Evolutionary conservation across 208 protist species (phyloP).

Genomic region (Trypanosoma rangeli): DNA sequence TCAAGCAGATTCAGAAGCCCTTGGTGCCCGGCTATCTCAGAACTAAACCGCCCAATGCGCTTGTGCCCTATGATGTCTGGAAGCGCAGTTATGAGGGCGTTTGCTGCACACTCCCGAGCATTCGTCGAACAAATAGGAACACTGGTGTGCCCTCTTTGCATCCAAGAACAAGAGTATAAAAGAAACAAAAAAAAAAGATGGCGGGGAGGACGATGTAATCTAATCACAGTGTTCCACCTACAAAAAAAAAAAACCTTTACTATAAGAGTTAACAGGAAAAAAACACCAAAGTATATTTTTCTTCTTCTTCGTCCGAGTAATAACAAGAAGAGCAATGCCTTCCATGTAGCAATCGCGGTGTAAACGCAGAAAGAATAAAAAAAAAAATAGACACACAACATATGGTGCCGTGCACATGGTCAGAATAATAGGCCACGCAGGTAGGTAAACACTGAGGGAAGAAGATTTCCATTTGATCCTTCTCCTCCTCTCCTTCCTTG

Average conservation of each 20-base stretch:
- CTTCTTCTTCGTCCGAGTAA: not conserved
- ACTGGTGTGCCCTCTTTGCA: not conserved
- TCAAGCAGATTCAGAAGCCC: conserved; percentile 28
- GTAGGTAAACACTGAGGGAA: not conserved
- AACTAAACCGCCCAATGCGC: conserved; percentile 7
- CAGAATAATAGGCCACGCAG: too few species aligned
- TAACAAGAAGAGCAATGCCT: not conserved
- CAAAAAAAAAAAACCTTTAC: not conserved
- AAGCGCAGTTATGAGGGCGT: not conserved
- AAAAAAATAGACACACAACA: too few species aligned
- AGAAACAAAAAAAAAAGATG: not conserved
- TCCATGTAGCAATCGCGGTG: not conserved
- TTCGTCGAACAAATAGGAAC: not conserved
- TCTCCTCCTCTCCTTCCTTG: not conserved
- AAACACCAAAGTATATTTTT: not conserved
- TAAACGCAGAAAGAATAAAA: not conserved
- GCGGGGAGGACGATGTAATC: not conserved
- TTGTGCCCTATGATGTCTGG: conserved; percentile 34
- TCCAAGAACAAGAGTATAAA: conserved; percentile 5
- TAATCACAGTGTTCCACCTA: not conserved
- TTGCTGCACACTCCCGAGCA: not conserved
- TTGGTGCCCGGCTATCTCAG: conserved; percentile 23
- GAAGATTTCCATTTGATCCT: not conserved
- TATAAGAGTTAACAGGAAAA: not conserved
- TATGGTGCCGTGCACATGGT: too few species aligned